Conservation (phyloP, 1,284 basidiomycete species). For the Papiliotrema flavescens region DNA sequence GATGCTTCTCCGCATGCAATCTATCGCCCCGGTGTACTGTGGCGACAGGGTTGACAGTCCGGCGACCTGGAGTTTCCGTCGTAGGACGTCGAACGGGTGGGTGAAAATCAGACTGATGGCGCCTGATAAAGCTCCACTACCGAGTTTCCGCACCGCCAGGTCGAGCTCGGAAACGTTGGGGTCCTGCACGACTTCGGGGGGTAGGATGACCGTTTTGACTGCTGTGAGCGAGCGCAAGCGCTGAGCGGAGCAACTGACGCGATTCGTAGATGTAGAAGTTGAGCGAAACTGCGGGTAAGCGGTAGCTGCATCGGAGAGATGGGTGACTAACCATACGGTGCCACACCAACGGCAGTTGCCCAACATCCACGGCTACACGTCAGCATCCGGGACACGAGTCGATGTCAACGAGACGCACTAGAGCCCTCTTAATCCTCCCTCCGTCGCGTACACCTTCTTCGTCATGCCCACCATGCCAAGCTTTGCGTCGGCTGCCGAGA, state of each 20-base stretch:
- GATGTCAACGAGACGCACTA: slow-evolving; percentile 56
- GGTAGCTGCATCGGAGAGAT: background rate
- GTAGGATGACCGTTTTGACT: slow-evolving; percentile 27
- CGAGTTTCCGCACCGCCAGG: slow-evolving; percentile 44
- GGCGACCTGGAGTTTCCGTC: slow-evolving; percentile 85
- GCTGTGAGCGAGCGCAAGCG: background rate
- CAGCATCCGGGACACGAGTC: background rate
- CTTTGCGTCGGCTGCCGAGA: slow-evolving; percentile 40
- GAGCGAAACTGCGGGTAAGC: slow-evolving; percentile 35
- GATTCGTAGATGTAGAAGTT: slow-evolving; percentile 49
- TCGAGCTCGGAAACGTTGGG: slow-evolving; percentile 23
- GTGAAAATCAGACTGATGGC: slow-evolving; percentile 87
- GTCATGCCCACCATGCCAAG: slow-evolving; percentile 86
- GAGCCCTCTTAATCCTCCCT: slow-evolving; percentile 79
- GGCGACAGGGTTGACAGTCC: slow-evolving; percentile 68
- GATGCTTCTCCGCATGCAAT: slow-evolving; percentile 68
- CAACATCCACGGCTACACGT: slow-evolving; percentile 58
- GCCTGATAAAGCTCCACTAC: slow-evolving; percentile 54
- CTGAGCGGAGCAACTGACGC: slow-evolving; percentile 13
- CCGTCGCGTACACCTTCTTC: slow-evolving; percentile 79
- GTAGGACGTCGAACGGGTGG: slow-evolving; percentile 90
- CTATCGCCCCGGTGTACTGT: slow-evolving; percentile 72
- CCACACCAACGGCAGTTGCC: slow-evolving; percentile 85
- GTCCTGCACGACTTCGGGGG: slow-evolving; percentile 11
- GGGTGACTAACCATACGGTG: slow-evolving; percentile 64